Evolutionary conservation across 495 filamentous ascomycete species (phyloP), one percentile per base, ranked within the genome.

Genomic region (Hypoxylon fuscum): DNA sequence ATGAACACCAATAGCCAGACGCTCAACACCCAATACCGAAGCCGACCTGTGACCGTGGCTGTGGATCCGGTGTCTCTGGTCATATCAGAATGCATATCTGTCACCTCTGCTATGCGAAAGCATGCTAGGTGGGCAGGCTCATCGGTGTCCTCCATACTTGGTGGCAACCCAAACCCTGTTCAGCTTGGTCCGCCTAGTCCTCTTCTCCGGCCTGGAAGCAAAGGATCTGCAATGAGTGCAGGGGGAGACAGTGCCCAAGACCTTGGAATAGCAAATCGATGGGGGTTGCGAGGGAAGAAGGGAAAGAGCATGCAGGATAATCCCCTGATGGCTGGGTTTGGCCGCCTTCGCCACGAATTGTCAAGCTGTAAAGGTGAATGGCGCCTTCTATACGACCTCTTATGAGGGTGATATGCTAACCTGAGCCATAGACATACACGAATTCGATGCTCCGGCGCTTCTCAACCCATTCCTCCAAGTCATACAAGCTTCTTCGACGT

Each of bases 281-380:
- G 95, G 95, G 95, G 95, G 1, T 74, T 97, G 56, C 82, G 96
- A 66, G 95, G 95, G 47, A 97, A 96, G 86, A 97, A 93, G 74
- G 96, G 95, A 29, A 96, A 93, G 83, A 97, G 93, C 77, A 90
- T 97, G 83, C 92, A 97, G 80, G 95, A 99, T 77, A 97, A 98
- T 70, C 96, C 95, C 31, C 82, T 99, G 62, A 96, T 99, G 80
- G 88, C 91, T 49, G 94, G 93, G 8, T 99, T 99, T 75, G 91
- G 94, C 52, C 87, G 90, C 54, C 76, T 99, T 52, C 84, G 96
- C 55, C 89, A 86, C 64, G 96, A 97, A 77, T 82, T 99, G 68
- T 90, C 91, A 62, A 87, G 85, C n/a, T 96, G 93, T 68, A 93
- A 88, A 86, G 87, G 89, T 90, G 77, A 31, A 32, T 48, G 34